Conservation (phyloP, 495 filamentous ascomycete genomes). For the Neurospora cerealis region DNA sequence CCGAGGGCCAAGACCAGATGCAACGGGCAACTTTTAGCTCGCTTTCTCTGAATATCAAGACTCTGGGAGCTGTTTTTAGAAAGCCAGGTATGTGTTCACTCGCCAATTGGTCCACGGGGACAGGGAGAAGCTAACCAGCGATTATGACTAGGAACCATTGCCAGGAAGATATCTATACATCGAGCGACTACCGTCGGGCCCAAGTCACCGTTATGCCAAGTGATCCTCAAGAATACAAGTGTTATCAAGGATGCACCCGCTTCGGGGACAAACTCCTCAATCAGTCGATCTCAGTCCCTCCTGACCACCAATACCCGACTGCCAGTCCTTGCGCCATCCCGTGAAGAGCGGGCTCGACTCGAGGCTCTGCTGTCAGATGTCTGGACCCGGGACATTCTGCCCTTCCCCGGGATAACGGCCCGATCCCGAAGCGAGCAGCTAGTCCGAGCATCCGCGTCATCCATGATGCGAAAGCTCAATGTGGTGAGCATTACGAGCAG, state of each 20-base stretch:
- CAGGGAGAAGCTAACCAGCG: background rate
- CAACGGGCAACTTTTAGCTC: slow-evolving; percentile 45
- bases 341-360: slow-evolving; percentile 66
- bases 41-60: slow-evolving; percentile 56
- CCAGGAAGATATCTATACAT: slow-evolving; percentile 72
- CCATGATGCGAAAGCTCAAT: slow-evolving; percentile 77
- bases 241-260: slow-evolving; percentile 45
- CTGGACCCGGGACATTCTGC: slow-evolving; percentile 75
- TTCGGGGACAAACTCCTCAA: slow-evolving; percentile 31
- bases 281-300: slow-evolving; percentile 64
- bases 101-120: slow-evolving; percentile 1
- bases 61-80: slow-evolving; percentile 64
- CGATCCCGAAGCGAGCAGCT: slow-evolving; percentile 52
- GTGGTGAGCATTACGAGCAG: slow-evolving; percentile 56
- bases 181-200: slow-evolving; percentile 58
- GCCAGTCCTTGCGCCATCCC: slow-evolving; percentile 54
- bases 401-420: slow-evolving; percentile 74
- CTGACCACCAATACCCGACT: slow-evolving; percentile 50
- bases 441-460: slow-evolving; percentile 60
- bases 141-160: slow-evolving; percentile 45
- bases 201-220: slow-evolving; percentile 52
- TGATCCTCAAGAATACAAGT: slow-evolving; percentile 86
- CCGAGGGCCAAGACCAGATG: slow-evolving; percentile 36
- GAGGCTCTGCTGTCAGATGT: slow-evolving; percentile 67
- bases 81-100: slow-evolving; percentile 38